Evolutionary conservation across 2,329 filamentous ascomycete species (phyloP), one percentile per base, ranked within the genome.

Genomic region (Sordariomycetes sp.): DNA sequence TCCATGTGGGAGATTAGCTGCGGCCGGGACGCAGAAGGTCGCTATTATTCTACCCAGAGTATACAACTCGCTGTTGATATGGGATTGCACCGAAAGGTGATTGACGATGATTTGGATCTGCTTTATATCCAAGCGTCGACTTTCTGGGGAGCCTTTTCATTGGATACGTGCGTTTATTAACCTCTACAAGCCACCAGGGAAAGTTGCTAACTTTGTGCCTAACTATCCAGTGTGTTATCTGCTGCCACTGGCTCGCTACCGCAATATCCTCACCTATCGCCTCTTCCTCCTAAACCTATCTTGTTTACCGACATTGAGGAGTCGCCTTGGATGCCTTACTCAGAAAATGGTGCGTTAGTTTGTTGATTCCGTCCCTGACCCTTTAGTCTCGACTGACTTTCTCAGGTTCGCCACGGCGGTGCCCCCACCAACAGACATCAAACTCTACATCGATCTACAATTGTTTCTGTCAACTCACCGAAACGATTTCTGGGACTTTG

Each of bases 1-100:
- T 79, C 79, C 6, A 76, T 86, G 42, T 64, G 82, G 27, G 81
- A 87, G 57, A 79, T 78, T 4, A 85, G 80, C 47, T 79, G 75
- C 42, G 81, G 81, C 1, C 68, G 81, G 21, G 79, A 86, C 46
- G 82, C 78, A 20, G 75, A 80, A 42, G 82, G 80, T 33, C 85
- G 81, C 66, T 81, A 75, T 37, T 81, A 82, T 42, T 75, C 78
- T 3, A 81, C 82, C 2, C 75, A 84, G 50, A 84, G 79, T 46
- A 75, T 86, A 38, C 71, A 79, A 4, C 68, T 86, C 40, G 80
- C 79, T 20, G 64, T 86, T 24, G 82, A 85, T 50, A 76, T 85
- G 64, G 79, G 79, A 1, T 53, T 86, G 30, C 79, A 86, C 48
- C 61, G 73, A 6, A 46, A 71, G 4, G 54, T 58, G 29, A 62